Conservation (phyloP, 176 grass and related monocot genomes). For the Musa acuminata region DNA sequence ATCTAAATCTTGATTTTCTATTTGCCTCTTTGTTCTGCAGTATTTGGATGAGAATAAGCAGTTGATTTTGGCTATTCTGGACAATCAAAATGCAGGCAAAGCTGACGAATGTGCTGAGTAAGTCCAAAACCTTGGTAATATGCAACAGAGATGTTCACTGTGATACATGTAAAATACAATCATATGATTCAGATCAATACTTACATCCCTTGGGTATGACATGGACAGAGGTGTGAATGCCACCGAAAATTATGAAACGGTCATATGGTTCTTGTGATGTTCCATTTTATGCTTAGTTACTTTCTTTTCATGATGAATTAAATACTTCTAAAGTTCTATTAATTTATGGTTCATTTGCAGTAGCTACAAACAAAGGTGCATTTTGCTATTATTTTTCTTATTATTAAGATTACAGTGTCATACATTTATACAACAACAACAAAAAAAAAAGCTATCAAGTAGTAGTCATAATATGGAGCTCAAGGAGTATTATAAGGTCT, state of each 20-base stretch:
- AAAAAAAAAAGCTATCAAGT: too few species aligned
- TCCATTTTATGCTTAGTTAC: background rate
- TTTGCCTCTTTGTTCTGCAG: slow-evolving; percentile 10
- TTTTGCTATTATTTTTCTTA: background rate
- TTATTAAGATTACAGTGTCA: too few species aligned
- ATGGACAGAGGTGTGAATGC: background rate
- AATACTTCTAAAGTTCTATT: background rate
- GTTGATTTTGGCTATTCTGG: slow-evolving; percentile 31
- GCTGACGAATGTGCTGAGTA: slow-evolving; percentile 31
- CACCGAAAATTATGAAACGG: background rate
- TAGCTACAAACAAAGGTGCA: background rate
- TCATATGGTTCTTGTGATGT: background rate
- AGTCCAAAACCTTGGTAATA: background rate
- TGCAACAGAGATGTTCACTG: background rate
- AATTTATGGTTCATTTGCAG: background rate
- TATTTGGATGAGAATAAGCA: slow-evolving; percentile 32
- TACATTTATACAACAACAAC: too few species aligned
- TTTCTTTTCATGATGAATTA: background rate
- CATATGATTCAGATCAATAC: background rate
- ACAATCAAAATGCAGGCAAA: slow-evolving; percentile 30
- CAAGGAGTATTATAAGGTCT: too few species aligned
- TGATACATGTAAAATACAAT: background rate
- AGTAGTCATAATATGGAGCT: too few species aligned
- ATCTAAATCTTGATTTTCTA: background rate
- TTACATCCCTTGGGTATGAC: background rate